Conservation (phyloP, 129 eudicot species). For the Artemisia argyi region DNA sequence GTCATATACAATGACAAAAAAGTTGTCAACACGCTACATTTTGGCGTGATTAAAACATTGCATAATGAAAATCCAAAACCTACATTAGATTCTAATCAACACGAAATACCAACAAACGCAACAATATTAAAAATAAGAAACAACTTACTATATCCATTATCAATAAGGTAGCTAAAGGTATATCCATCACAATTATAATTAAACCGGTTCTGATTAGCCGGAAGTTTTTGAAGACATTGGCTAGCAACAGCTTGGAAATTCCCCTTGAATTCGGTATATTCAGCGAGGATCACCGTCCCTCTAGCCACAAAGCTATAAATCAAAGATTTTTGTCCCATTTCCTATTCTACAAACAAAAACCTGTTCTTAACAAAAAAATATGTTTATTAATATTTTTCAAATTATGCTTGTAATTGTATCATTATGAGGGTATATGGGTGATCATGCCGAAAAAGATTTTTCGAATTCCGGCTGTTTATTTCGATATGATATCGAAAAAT, state of each 20-base stretch:
- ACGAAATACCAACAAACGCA: neutral
- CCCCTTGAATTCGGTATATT: constrained; percentile 43
- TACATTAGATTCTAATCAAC: neutral
- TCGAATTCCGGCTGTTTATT: too few species aligned
- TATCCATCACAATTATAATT: constrained; percentile 24
- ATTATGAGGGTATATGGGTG: neutral
- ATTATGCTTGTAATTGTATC: too few species aligned
- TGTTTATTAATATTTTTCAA: too few species aligned
- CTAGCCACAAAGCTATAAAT: constrained; percentile 76
- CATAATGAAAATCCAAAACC: neutral
- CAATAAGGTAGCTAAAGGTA: constrained; percentile 28
- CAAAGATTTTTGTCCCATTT: constrained; percentile 61
- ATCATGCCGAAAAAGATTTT: too few species aligned
- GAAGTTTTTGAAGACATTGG: constrained; percentile 33
- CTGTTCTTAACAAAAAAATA: too few species aligned
- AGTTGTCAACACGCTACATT: neutral
- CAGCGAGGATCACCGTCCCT: constrained; percentile 61
- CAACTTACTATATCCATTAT: constrained; percentile 25
- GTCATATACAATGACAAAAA: too few species aligned
- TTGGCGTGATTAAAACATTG: neutral
- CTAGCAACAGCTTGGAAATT: constrained; percentile 22
- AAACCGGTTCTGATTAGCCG: constrained; percentile 18
- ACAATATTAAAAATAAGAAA: neutral
- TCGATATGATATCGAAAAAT: too few species aligned
- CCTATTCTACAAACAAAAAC: neutral